Base-by-base conservation (phyloP, 1,284 basidiomycete genomes). In the Trametes polyzona region DNA sequence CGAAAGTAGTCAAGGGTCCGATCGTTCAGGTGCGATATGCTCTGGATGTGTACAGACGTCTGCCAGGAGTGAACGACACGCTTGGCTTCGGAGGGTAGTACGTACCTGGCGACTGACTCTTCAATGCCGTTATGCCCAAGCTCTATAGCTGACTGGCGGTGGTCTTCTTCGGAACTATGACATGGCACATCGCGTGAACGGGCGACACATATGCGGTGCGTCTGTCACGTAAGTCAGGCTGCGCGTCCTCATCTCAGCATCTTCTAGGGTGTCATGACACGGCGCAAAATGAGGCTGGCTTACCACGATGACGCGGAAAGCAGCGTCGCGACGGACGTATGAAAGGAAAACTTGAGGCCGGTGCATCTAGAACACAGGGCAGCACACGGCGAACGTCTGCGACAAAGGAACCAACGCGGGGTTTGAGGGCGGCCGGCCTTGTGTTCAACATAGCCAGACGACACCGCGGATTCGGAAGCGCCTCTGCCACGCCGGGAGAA, bases 21-120 rank as follows among this genome's bases (percentile, higher is more conserved):
- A 52, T 32, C 40, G 30, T n/a, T 24, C 30, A 43, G 50, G 50
- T 27, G 41, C 30, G 40, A 33, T 43, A 52, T 32, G 16, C 50
- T 26, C 27, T 24, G 32, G 30, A 4, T 23, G 30, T 9, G 40
- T 29, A 7, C 14, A 16, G 3, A 10, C 10, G 33, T n/a, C n/a
- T 36, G 32, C 39, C 39, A 50, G 27, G 14, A 33, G 48, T 26
- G 39, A 36, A 12, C 27, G 16, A 11, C 23, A 47, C 24, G 21
- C 23, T 24, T 26, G 33, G 24, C 1, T n/a, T 27, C 23, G 23
- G 21, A 10, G 4, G 8, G 24, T 24, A 9, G 35, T 23, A 37
- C 50, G 50, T 37, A 52, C 41, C 50, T 44, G 24, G 33, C n/a
- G 17, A 37, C 26, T 49, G 24, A 16, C 23, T 14, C 32, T 24